Evolutionary conservation across 1,284 basidiomycete species (phyloP), one percentile per base, ranked within the genome.

Genomic region (Rhodotorula sp.): DNA sequence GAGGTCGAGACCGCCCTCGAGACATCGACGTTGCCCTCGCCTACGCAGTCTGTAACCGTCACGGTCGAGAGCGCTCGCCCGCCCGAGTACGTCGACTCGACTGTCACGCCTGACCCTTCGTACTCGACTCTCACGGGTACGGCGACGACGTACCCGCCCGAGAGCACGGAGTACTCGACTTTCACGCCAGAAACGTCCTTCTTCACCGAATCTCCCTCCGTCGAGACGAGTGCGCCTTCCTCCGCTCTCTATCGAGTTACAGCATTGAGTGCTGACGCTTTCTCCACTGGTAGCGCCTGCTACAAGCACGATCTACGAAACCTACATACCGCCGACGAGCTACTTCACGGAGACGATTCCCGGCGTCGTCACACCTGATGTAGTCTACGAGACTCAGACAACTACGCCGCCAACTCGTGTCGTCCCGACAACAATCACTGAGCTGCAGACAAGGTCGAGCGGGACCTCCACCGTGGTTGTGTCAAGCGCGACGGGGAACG

Each of bases 121-220:
- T 34, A 19, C 19, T 22, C 32, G 17, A 54, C 53, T 12, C 32
- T 21, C 32, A 34, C 32, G 21, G 53, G 22, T 19, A 54, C 53
- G 32, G 29, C 53, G 32, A 54, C 53, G 32, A 54, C 53, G 19
- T 54, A 34, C 53, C 53, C 53, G 53, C 53, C 53, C 53, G 53
- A 54, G 21, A 54, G 29, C 29, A 54, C 53, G 12, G 32, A 19
- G 2, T 54, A 22, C 53, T 8, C 29, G 32, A 54, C 53, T 8
- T 32, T 34, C 32, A 54, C 53, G 19, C 53, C 53, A 7, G 29
- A 32, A 21, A 54, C 53, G 32, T 34, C 32, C 10, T 34, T 21
- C 53, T 54, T 54, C 32, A 34, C 29, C 53, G 53, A 54, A 32
- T 34, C 29, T 1, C 53, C 53, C 15, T 34, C 53, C 7, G 53